Conservation (phyloP, 768 basidiomycete species). For the Pisolithus sp. region DNA sequence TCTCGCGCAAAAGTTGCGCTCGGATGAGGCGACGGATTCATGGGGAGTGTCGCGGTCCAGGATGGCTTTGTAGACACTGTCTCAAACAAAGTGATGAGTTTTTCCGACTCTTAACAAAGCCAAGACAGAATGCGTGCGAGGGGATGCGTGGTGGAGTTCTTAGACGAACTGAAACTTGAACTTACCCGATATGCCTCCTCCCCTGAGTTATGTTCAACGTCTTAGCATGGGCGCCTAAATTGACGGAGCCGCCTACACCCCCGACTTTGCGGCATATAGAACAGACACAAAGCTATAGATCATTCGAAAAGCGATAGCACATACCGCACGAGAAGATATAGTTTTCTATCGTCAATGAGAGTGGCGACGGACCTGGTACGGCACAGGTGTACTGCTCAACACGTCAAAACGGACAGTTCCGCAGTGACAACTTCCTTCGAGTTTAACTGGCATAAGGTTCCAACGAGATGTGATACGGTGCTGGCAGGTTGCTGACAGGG, state of each 20-base stretch:
- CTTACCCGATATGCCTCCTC: slow-evolving; percentile 47
- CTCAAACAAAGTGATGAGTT: background rate
- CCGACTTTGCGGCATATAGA: slow-evolving; percentile 71
- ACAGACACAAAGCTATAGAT: slow-evolving; percentile 49
- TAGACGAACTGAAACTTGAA: no score
- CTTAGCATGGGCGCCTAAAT: slow-evolving; percentile 50
- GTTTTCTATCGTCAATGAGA: background rate
- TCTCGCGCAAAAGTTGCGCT: slow-evolving; percentile 57
- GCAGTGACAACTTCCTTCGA: slow-evolving; percentile 36
- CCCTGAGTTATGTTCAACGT: slow-evolving; percentile 48
- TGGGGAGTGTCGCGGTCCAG: slow-evolving; percentile 48
- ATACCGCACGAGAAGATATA: background rate
- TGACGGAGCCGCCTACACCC: slow-evolving; percentile 58
- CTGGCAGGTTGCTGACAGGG: no score
- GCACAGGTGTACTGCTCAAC: slow-evolving; percentile 48
- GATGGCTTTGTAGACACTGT: slow-evolving; percentile 57
- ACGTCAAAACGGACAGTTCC: slow-evolving; percentile 30
- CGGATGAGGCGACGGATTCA: slow-evolving; percentile 43
- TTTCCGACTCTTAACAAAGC: no score
- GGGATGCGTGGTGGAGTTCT: no score
- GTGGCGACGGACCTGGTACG: slow-evolving; percentile 45
- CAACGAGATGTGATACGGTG: no score
- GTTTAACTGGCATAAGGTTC: slow-evolving; percentile 45
- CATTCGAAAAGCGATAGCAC: background rate
- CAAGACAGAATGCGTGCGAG: no score